A percentile compares a stretch with the other conserved stretches of the same genome.
Conservation (phyloP, 805 yeast genomes). For the Cyberlindnera suaveolens region DNA sequence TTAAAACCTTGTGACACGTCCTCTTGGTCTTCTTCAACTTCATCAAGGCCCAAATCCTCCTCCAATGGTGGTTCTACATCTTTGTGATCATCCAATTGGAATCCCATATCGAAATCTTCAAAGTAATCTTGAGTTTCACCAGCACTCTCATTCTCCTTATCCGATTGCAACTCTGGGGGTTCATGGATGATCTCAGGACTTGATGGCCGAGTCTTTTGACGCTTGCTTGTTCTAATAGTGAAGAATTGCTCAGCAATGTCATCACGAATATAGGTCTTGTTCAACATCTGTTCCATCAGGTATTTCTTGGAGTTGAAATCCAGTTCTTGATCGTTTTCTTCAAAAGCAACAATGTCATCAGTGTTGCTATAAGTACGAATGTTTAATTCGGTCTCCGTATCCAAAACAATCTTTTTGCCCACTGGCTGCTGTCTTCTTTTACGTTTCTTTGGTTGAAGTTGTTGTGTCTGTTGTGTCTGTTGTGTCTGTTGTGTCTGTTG, state of each 20-base stretch:
- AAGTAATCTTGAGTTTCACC: constrained; percentile 2
- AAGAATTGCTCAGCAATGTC: constrained; percentile 13
- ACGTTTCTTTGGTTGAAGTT: constrained; percentile 4
- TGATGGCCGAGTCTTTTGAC: constrained; percentile 17
- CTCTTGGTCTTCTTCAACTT: constrained; percentile 18
- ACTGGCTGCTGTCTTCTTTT: constrained; percentile 5
- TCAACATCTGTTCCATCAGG: constrained; percentile 12
- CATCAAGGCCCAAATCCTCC: constrained; percentile 2
- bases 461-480: constrained; percentile 6
- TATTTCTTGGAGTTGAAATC: constrained; percentile 17
- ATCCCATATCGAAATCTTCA: constrained; percentile 19
- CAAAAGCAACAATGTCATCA: constrained; percentile 5
- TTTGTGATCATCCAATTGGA: constrained; percentile 29
- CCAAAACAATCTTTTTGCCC: constrained; percentile 18
- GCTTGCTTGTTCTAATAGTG: constrained; percentile 11
- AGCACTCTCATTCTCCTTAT: constrained; percentile 4
- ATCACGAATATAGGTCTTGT: constrained; percentile 12
- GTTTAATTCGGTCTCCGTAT: constrained; percentile 22
- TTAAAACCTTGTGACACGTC: constrained; percentile 11
- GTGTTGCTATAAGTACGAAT: constrained; percentile 16
- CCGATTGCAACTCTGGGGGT: constrained; percentile 17
- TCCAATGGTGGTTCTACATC: constrained; percentile 6
- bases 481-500: constrained; percentile 7
- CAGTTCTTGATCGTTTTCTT: background rate
- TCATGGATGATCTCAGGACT: constrained; percentile 6